These are phyloP conservation scores for Mycena crocata DNA, from an alignment of 768 basidiomycete genomes.

Conservation along the genomic window DNA sequence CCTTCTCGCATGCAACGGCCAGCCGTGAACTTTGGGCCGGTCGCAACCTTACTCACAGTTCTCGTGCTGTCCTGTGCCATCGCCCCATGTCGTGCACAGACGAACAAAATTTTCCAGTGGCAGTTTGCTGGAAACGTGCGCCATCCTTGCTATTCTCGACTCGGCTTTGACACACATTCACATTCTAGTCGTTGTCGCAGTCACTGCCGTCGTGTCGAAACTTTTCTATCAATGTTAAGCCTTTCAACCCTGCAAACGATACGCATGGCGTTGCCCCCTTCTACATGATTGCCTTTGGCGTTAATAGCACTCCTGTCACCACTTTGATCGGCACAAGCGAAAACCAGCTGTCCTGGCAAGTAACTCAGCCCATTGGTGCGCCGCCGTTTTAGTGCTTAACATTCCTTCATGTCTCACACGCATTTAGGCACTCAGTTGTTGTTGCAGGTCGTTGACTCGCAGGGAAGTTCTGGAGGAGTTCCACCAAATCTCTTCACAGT, in stretches of 20 bases:
- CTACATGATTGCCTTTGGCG: slow-evolving; percentile 49
- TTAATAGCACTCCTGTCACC: slow-evolving; percentile 40
- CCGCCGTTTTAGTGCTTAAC: not conserved
- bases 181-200: slow-evolving; percentile 31
- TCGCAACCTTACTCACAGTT: slow-evolving; percentile 29
- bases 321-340: slow-evolving; percentile 44
- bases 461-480: slow-evolving; percentile 50
- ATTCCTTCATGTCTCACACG: not conserved
- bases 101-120: slow-evolving; percentile 33
- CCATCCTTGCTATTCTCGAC: not conserved
- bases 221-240: slow-evolving; percentile 35
- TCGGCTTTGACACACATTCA: not conserved
- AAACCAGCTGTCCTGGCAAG: slow-evolving; percentile 47
- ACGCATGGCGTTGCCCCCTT: slow-evolving; percentile 46
- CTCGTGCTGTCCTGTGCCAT: slow-evolving; percentile 26
- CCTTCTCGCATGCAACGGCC: slow-evolving; percentile 22
- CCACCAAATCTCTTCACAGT: slow-evolving; percentile 44
- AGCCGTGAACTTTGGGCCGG: slow-evolving; percentile 22
- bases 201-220: slow-evolving; percentile 39
- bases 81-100: slow-evolving; percentile 20
- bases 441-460: slow-evolving; percentile 51
- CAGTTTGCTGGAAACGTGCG: slow-evolving; percentile 18
- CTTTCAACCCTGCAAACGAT: slow-evolving; percentile 35
- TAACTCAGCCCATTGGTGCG: slow-evolving; percentile 49
- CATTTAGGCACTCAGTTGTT: slow-evolving; percentile 49